Evolutionary conservation across 2,329 filamentous ascomycete species (phyloP), one percentile per base, ranked within the genome.

Genomic region (Cladosporium colombiae): DNA sequence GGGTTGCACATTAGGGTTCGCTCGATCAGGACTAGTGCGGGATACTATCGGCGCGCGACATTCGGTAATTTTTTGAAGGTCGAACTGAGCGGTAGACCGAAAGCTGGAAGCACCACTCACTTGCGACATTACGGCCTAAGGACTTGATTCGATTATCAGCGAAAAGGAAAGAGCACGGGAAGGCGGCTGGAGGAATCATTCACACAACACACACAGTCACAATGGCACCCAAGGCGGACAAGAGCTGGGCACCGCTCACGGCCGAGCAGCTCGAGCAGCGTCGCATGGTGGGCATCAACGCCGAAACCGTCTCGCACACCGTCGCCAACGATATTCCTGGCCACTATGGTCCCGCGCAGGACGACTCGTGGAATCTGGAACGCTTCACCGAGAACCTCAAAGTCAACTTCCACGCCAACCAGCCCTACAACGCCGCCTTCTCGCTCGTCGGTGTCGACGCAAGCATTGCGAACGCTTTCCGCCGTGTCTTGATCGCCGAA

Each of bases 401-500:
- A 67, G 85, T 99, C 75, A 79, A 91, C 70, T 96, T 97, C 78
- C 92, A 98, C 85, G 85, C 91, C 71, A 95, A 96, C 78, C 85
- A 90, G 58, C 85, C 85, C 66, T 86, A 88, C 76, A 88, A 97
- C 74, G 84, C 92, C 52, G 90, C 90, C 65, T 99, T 99, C 83
- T 97, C 93, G 37, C 88, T 99, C 69, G 86, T 97, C 73, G 93
- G 94, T 72, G 82, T 97, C 73, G 95, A 99, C 77, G 93, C 95
- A 74, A 89, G 92, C 64, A 88, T 99, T 76, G 92, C 95, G 75
- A 99, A 99, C 78, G 95, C 96, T 75, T 97, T 98, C 83, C 93
- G 95, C 68, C 92, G 95, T 73, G 98, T 98, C 74, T 86, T 98
- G 74, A 90, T 99, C 78, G 87, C 94, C 71, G 96, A 99, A 82